These are phyloP conservation scores for Camillea tinctor DNA, from an alignment of 2,329 filamentous ascomycete species.

Conservation along the genomic window DNA sequence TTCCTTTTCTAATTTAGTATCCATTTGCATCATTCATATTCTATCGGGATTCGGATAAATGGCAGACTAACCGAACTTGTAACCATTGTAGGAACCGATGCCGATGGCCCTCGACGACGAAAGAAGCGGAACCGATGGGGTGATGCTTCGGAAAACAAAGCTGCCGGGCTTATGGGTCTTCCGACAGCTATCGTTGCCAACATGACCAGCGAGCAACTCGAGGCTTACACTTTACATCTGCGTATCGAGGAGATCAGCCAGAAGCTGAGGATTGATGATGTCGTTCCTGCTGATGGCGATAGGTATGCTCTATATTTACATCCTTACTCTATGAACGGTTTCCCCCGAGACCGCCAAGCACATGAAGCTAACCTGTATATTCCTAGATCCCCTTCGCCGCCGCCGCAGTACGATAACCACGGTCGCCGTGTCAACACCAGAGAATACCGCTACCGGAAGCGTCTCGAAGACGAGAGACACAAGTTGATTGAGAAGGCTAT, in stretches of 20 bases:
- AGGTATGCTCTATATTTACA: slow-evolving; percentile 65
- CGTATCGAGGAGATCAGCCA: slow-evolving; percentile 99
- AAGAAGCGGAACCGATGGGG: slow-evolving; percentile 99
- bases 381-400: slow-evolving; percentile 84
- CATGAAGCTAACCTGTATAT: slow-evolving; percentile 13
- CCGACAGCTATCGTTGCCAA: slow-evolving; percentile 94
- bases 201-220: slow-evolving; percentile 98
- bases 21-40: not conserved
- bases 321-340: not conserved
- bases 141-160: slow-evolving; percentile 96
- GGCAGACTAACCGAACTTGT: slow-evolving; percentile 22
- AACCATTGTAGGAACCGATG: slow-evolving; percentile 45
- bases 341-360: slow-evolving; percentile 1
- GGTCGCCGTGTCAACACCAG: slow-evolving; percentile 98
- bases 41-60: slow-evolving; percentile 14
- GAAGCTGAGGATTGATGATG: slow-evolving; percentile 98
- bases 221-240: slow-evolving; percentile 93
- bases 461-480: slow-evolving; percentile 96
- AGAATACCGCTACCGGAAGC: slow-evolving; percentile 97
- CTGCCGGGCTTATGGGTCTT: slow-evolving; percentile 93
- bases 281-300: slow-evolving; percentile 93
- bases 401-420: slow-evolving; percentile 98
- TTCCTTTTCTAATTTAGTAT: not conserved
- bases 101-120: slow-evolving; percentile 80
- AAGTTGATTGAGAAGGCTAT: slow-evolving; percentile 98